These are phyloP conservation scores for Hypomontagnella submonticulosa DNA, from an alignment of 495 filamentous ascomycete species.

Conservation along the genomic window DNA sequence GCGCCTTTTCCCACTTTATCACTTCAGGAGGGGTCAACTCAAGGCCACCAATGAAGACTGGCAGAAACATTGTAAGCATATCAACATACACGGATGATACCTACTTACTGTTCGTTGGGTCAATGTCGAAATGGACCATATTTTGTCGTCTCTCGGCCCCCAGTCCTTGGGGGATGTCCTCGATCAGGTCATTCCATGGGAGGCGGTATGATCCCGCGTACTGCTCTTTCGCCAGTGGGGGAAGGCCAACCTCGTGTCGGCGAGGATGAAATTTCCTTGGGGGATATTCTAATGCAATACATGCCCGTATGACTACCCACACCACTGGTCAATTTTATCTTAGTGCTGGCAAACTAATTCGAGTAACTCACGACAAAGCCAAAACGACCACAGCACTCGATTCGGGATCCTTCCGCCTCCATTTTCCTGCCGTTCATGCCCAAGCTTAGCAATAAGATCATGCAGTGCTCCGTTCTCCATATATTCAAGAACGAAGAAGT, in stretches of 20 bases:
- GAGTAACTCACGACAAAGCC: constrained; percentile 27
- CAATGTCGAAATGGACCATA: constrained; percentile 32
- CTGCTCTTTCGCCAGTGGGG: no score
- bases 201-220: not conserved
- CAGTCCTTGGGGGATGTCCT: not conserved
- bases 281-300: constrained; percentile 29
- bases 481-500: constrained; percentile 20
- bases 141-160: constrained; percentile 1
- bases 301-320: constrained; percentile 18
- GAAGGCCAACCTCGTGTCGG: no score
- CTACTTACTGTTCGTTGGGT: constrained; percentile 20
- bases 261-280: constrained; percentile 29
- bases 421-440: not conserved
- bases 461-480: constrained; percentile 9
- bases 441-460: constrained; percentile 1
- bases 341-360: not conserved
- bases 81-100: not conserved
- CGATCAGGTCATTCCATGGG: constrained; percentile 14
- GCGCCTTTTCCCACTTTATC: not conserved
- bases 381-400: constrained; percentile 28
- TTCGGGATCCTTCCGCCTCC: constrained; percentile 5
- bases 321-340: not conserved
- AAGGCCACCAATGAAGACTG: constrained; percentile 19
- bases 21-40: not conserved
- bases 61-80: constrained; percentile 1